These are phyloP conservation scores for Sporothrix pseudoabietina DNA, from an alignment of 2,329 filamentous ascomycete genomes.

Conservation along the genomic window DNA sequence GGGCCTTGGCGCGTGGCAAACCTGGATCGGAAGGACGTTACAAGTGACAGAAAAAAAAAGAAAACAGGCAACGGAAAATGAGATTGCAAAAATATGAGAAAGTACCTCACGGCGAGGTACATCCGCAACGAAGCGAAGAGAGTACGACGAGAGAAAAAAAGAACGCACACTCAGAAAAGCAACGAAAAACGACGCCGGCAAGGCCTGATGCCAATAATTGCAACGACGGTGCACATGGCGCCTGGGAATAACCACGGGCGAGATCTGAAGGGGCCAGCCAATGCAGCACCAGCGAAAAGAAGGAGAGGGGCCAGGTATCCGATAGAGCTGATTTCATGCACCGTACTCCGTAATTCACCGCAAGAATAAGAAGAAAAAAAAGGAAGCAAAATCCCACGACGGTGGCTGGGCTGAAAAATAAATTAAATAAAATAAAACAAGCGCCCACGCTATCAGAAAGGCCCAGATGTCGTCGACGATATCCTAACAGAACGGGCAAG, in stretches of 20 bases:
- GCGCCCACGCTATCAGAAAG: neutral
- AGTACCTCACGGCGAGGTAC: neutral
- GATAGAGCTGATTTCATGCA: neutral
- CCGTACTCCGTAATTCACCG: neutral
- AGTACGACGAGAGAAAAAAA: neutral
- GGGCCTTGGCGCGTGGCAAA: conserved; percentile 17
- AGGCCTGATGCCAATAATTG: conserved; percentile 17
- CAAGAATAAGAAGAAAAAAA: neutral
- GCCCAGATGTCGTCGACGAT: neutral
- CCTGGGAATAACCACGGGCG: conserved; percentile 4
- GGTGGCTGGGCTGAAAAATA: neutral
- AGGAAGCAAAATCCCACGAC: neutral
- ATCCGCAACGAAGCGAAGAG: neutral
- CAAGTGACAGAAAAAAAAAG: neutral
- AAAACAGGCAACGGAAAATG: neutral
- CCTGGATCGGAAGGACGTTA: neutral
- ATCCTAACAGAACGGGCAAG: neutral
- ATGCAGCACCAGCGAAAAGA: neutral
- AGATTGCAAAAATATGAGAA: neutral
- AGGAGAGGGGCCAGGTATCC: neutral
- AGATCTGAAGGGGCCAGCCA: neutral
- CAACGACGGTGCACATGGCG: neutral
- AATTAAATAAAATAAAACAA: neutral
- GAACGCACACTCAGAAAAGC: neutral
- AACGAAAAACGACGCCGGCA: neutral